Base-by-base conservation (phyloP, 1,139 yeast species). In the Blastobotrys ciferrii region DNA sequence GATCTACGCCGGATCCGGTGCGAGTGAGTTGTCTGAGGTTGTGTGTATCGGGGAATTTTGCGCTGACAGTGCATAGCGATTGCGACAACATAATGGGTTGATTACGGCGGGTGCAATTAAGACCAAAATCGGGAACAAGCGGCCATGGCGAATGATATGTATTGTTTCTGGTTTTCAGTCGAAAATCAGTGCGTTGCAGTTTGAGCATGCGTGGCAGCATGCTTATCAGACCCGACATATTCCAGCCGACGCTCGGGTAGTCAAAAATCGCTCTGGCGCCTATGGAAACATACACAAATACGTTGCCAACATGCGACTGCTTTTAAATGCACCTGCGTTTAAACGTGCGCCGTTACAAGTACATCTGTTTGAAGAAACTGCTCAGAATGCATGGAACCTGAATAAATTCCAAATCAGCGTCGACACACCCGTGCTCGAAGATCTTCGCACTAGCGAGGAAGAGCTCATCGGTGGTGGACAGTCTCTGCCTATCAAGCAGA, bases 161-260 rank as follows among this genome's bases (percentile, higher is more conserved):
- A 60, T 82, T 2, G 83, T 87, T 0, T 70, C 82, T 56, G 89
- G 91, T 7, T 87, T 87, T 61, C 88, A 88, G 0, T 78, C 81
- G n/a, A 78, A 78, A 53, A 73, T 82, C 2, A 67, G 82, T 4
- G 95, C 95, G 0, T 66, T 87, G 47, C 91, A 84, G 62, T 80
- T 80, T 60, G 79, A 67, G 58, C 87, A 84, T 64, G 91, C 94
- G 1, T 81, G 87, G 78, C 95, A 87, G 58, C 92, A 86, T 63
- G 73, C 84, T 0, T 72, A 80, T 53, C 74, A 71, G 45, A 82
- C 94, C 0, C 70, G 89, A 40, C 87, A 79, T 59, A 81, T 85
- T 2, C 58, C 66, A 1, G 57, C 56, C 0, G 66, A 64, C 1
- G 58, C 57, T 20, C 53, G 66, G 18, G 53, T 61, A 20, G 50